A percentile compares a stretch with the other conserved stretches of the same genome.
Conservation (phyloP, 108 stramenopile species). For the Nitzschia putrida region DNA sequence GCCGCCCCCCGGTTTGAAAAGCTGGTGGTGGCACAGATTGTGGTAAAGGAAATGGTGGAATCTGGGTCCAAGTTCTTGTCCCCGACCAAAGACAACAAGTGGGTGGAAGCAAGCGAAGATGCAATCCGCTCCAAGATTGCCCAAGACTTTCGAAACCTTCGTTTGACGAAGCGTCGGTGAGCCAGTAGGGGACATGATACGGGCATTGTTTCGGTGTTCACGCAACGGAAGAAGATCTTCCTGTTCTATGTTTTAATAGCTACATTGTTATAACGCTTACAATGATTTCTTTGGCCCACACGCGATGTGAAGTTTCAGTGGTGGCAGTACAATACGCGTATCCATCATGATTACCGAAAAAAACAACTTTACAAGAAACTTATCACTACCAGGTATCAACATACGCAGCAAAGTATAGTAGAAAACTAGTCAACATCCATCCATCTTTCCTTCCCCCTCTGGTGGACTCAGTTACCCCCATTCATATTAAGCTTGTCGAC, state of each 20-base stretch:
- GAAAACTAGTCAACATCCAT: not conserved
- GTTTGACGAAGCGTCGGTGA: not conserved
- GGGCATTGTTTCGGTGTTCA: too few species aligned
- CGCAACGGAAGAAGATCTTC: too few species aligned
- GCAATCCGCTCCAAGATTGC: not conserved
- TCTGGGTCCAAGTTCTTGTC: conserved; percentile 3
- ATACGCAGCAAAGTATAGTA: too few species aligned
- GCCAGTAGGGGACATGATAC: too few species aligned
- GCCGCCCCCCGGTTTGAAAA: conserved; percentile 7
- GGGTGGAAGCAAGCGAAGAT: conserved; percentile 8
- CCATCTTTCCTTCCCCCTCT: not conserved
- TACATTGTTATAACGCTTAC: too few species aligned
- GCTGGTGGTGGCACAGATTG: conserved; percentile 11
- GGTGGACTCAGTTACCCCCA: not conserved
- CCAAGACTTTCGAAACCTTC: conserved; percentile 13
- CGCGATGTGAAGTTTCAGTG: too few species aligned
- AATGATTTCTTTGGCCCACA: too few species aligned
- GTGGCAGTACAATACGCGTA: too few species aligned
- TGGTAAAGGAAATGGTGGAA: conserved; percentile 1
- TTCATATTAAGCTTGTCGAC: not conserved
- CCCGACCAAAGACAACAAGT: not conserved
- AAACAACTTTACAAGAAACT: too few species aligned
- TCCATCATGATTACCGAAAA: too few species aligned
- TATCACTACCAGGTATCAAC: too few species aligned
- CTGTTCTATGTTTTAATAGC: too few species aligned